Base-by-base conservation (phyloP, 2,329 filamentous ascomycete genomes). In the Apiospora marii region DNA sequence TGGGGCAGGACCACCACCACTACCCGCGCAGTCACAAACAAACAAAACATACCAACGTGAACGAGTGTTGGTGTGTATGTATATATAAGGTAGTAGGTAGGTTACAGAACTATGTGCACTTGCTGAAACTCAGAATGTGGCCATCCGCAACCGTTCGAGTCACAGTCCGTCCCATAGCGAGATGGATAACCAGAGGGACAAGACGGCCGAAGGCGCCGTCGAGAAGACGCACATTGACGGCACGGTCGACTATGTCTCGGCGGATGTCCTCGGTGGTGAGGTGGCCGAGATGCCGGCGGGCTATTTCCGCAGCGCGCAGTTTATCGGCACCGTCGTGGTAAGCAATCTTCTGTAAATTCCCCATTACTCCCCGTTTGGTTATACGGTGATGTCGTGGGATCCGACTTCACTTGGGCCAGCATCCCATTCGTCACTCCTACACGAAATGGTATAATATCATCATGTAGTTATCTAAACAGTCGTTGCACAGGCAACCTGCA, bases 191-290 rank as follows among this genome's bases (percentile, higher is more conserved):
- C 43, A 24, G 7, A 41, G 49, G 67, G 37, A 30, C 19, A 13
- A 19, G 6, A 37, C 24, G 14, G 22, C 70, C 14, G 73, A 72
- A 46, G 71, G 53, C 22, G 77, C 79, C n/a, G 77, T 78, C 64
- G 81, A 80, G 72, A 75, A 49, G 27, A 49, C 79, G 48, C 79
- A 84, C 72, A 80, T 82, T 14, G 84, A 86, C 74, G 84, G 84
- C 34, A 81, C 81, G 16, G 76, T 85, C 69, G 82, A 85, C 77
- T 80, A 83, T 69, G 79, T 86, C 73, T 84, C 85, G 73, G 75
- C 80, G 3, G 79, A 83, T 44, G 84, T 83, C 58, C 77, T 86
- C n/a, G 85, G 84, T 7, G 84, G 84, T 12, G 81, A 83, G 4
- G 72, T 82, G 6, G 79, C 81, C 7, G 76, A 78, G 13, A 84